Percentiles rank a stretch among this genome's conserved stretches.
phyloP scores from a whole-genome alignment of 768 basidiomycete species.

The Ephemerocybe angulata region DNA sequence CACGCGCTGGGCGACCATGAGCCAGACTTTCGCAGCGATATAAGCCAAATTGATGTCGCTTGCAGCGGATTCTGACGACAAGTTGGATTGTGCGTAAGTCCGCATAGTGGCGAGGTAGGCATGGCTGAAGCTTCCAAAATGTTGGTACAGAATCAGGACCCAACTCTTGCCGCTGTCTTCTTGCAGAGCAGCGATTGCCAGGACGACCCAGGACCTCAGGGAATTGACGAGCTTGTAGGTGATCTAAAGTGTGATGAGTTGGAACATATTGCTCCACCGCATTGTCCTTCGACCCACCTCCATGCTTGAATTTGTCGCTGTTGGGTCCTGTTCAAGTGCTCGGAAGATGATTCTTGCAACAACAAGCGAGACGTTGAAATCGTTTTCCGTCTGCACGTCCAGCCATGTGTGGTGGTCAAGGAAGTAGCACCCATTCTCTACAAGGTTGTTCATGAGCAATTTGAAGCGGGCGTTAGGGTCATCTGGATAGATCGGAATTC shows the following conservation, averaged over 20 bases:
- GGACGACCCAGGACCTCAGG: conserved; percentile 64
- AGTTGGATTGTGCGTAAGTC: conserved; percentile 32
- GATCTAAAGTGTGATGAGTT: neutral
- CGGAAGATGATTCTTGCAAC: conserved; percentile 52
- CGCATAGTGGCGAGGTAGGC: conserved; percentile 47
- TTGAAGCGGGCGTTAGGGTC: conserved; percentile 30
- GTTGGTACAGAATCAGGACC: conserved; percentile 40
- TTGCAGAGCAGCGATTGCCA: conserved; percentile 52
- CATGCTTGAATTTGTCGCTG: conserved; percentile 32
- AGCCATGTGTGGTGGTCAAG: conserved; percentile 47
- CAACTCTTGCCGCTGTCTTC: conserved; percentile 32
- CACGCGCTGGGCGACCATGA: conserved; percentile 50
- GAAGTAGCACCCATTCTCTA: conserved; percentile 51
- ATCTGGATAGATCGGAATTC: conserved; percentile 24
- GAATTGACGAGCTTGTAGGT: conserved; percentile 16
- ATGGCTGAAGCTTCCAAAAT: conserved; percentile 48
- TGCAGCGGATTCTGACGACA: conserved; percentile 41
- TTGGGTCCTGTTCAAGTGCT: conserved; percentile 44
- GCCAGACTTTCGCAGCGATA: conserved; percentile 67
- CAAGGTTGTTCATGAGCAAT: conserved; percentile 34
- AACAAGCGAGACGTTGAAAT: conserved; percentile 49
- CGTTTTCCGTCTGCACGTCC: conserved; percentile 44
- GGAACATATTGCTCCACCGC: neutral
- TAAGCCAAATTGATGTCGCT: conserved; percentile 67
- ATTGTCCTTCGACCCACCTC: conserved; percentile 26